A percentile compares a stretch with the other conserved stretches of the same genome.
These are phyloP conservation scores for Castanea sativa DNA, from an alignment of 306 rosid genomes.

Conservation along the genomic window DNA sequence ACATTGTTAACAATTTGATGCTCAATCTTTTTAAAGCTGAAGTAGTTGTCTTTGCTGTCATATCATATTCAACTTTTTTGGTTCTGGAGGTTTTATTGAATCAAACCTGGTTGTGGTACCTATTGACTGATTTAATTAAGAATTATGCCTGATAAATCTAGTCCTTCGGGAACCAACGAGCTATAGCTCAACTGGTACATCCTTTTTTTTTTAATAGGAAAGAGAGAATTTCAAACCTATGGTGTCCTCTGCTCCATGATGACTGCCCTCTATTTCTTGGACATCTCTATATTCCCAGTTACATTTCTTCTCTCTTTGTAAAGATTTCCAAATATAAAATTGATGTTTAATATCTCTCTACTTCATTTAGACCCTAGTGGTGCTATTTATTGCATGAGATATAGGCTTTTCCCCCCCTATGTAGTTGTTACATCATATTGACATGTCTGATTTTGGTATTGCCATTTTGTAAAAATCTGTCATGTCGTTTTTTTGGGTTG, in stretches of 20 bases:
- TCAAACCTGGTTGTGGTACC: no score
- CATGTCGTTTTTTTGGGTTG: not conserved
- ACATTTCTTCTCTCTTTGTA: not conserved
- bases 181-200: no score
- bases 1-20: not conserved
- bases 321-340: not conserved
- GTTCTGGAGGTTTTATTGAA: no score
- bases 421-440: not conserved
- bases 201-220: no score
- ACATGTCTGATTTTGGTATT: not conserved
- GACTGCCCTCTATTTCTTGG: no score
- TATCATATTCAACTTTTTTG: not conserved
- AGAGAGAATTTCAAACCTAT: no score
- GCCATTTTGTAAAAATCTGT: slow-evolving; percentile 1
- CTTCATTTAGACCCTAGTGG: not conserved
- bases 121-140: no score
- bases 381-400: not conserved
- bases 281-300: not conserved
- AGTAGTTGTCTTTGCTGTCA: not conserved
- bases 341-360: not conserved
- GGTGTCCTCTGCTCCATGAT: no score
- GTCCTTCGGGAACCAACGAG: no score
- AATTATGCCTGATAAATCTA: no score
- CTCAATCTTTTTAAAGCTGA: not conserved
- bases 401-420: not conserved